phyloP scores from a whole-genome alignment of 352 stramenopile species.

The Plasmopara muralis region DNA sequence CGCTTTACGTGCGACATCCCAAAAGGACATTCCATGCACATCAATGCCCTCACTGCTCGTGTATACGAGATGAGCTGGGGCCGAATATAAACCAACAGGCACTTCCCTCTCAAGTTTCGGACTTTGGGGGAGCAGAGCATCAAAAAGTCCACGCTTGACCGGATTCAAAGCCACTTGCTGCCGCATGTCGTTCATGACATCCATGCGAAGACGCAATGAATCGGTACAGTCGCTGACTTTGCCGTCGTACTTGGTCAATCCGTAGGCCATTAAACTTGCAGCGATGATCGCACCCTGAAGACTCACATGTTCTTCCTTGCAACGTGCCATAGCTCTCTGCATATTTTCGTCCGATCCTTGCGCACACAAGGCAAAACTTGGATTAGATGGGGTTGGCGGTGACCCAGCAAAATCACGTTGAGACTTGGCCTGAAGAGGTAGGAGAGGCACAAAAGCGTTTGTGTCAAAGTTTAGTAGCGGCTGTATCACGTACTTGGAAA shows the following conservation, averaged over 20 bases:
- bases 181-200: constrained; percentile 44
- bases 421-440: constrained; percentile 30
- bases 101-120: constrained; percentile 11
- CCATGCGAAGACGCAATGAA: constrained; percentile 38
- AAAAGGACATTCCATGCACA: constrained; percentile 32
- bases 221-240: constrained; percentile 21
- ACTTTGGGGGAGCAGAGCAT: constrained; percentile 6
- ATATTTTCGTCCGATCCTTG: constrained; percentile 37
- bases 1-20: constrained; percentile 44
- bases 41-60: constrained; percentile 42
- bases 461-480: constrained; percentile 57
- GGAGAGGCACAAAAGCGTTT: constrained; percentile 32
- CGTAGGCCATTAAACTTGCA: constrained; percentile 39
- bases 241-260: constrained; percentile 28
- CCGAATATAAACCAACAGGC: constrained; percentile 44
- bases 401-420: constrained; percentile 38
- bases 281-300: constrained; percentile 42
- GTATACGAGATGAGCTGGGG: constrained; percentile 37
- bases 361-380: constrained; percentile 43
- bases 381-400: constrained; percentile 27
- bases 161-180: constrained; percentile 14
- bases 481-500: constrained; percentile 60
- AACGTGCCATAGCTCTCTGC: constrained; percentile 28
- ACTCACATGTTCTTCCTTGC: constrained; percentile 32
- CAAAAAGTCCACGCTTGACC: constrained; percentile 14